Evolutionary conservation across 179 eudicot species (phyloP), one percentile per base, ranked within the genome.

Genomic region (Sideroxylon spinosum): DNA sequence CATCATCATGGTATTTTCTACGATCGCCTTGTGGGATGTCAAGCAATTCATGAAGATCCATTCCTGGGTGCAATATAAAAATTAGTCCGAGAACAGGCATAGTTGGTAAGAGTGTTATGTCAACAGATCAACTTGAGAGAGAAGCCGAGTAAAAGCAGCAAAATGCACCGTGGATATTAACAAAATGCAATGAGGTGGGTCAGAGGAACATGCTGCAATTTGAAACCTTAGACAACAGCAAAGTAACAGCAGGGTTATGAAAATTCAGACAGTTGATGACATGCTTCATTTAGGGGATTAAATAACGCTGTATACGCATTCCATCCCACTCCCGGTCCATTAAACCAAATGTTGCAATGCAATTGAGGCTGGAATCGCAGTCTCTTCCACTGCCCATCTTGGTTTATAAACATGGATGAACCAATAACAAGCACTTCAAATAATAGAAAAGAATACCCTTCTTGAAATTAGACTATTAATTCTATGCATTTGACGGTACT

Each of bases 1-100:
- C 99, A 86, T 95, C 99, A 69, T 93, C 98, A 81, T 95, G 99
- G 88, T 90, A 93, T 82, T 93, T 95, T 77, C 99, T 82, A 7
- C 98, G 88, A 73, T 90, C 99, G 62, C 99, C 97, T 82, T 90
- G 93, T 23, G 97, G 98, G 71, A 95, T 91, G 77, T 91, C 93
- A 84, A 93, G 82, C 85, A 93, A 89, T 79, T 93, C 98, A 71
- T 95, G 97, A 73, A 91, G 88, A 83, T 93, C 93, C 99, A 95
- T 90, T 81, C 99, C 99, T 95, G 87, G 73, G 74, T 10, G 49
- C 59, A 53, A 78, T 26, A 74, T 32, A 17, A 16, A 73, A 72
- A 72, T 49, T 55, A 61, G 64, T 48, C 1, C 9, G 74, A 12
- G 73, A n/a, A 60, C 48, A 44, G 23, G 52, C 22, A 20, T 2